Percentiles rank a stretch among this genome's conserved stretches.
Evolutionary conservation across 805 yeast species (phyloP).

Genomic region (Metschnikowia lachancei): DNA sequence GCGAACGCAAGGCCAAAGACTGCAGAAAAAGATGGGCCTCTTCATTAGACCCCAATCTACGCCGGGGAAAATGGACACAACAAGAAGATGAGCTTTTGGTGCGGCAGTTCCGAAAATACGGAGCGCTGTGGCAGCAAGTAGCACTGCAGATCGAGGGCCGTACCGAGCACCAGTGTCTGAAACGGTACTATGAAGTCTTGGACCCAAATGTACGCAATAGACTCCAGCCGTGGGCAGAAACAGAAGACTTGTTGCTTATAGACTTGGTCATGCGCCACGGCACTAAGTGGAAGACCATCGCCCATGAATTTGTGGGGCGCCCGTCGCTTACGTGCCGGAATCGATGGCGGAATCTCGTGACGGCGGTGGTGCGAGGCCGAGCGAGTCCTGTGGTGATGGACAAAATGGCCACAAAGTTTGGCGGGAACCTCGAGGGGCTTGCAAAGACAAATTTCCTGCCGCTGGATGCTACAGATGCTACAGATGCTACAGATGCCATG

Average conservation of each 20-base stretch:
- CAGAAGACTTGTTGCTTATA: conserved; percentile 73
- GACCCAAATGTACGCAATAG: conserved; percentile 80
- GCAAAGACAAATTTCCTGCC: neutral
- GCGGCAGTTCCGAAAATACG: conserved; percentile 62
- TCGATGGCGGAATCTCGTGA: conserved; percentile 85
- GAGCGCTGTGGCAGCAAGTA: conserved; percentile 85
- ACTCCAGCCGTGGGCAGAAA: conserved; percentile 72
- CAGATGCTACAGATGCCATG: too few species aligned
- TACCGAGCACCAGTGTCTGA: conserved; percentile 94
- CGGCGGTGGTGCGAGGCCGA: conserved; percentile 66
- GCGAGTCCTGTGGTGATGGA: conserved; percentile 53
- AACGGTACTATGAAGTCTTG: conserved; percentile 81
- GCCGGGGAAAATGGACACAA: conserved; percentile 83
- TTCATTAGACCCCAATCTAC: conserved; percentile 76
- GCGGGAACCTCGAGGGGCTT: conserved; percentile 2
- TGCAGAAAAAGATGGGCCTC: conserved; percentile 86
- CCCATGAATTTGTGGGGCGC: conserved; percentile 67
- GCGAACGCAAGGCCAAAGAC: conserved; percentile 66
- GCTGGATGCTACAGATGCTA: neutral
- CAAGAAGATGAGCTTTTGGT: conserved; percentile 71
- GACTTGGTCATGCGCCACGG: conserved; percentile 68
- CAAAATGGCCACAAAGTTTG: conserved; percentile 45
- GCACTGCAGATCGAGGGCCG: conserved; percentile 74
- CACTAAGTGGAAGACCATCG: conserved; percentile 85
- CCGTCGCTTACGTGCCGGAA: conserved; percentile 90